Conservation (phyloP, 2,329 filamentous ascomycete species). For the Aspergillus calidoustus region DNA sequence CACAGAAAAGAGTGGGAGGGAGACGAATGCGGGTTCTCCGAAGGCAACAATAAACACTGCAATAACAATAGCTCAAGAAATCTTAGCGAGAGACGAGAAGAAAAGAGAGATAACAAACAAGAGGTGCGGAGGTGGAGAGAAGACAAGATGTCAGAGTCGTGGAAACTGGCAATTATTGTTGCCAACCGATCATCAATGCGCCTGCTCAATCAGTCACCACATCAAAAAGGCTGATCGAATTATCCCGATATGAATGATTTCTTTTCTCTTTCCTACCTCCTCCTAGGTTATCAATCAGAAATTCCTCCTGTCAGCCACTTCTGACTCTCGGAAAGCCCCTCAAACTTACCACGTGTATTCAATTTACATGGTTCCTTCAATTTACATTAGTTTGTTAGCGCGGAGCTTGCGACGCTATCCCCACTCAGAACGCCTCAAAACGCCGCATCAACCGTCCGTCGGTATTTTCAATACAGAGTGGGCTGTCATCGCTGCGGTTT, state of each 20-base stretch:
- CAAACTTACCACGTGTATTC: not conserved
- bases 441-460: not conserved
- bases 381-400: not conserved
- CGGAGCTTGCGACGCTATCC: constrained; percentile 12
- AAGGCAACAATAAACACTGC: constrained; percentile 1
- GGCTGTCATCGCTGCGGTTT: constrained; percentile 3
- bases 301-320: not conserved
- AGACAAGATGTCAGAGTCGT: not conserved
- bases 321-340: not conserved
- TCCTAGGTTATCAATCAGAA: not conserved
- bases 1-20: constrained; percentile 4
- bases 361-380: not conserved
- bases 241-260: not conserved
- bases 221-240: not conserved
- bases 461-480: constrained; percentile 8
- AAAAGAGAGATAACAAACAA: constrained; percentile 12
- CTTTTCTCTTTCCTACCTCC: not conserved
- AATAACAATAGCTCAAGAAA: not conserved
- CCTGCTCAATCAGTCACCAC: constrained; percentile 2
- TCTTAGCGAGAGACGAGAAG: constrained; percentile 1
- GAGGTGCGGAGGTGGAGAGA: constrained; percentile 1
- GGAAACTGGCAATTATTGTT: not conserved
- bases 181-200: constrained; percentile 6
- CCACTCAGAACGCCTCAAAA: not conserved
- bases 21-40: not conserved